A percentile compares a stretch with the other conserved stretches of the same genome.
Evolutionary conservation across 1,139 yeast genomes (phyloP).

Genomic region (Yamadazyma atmosphaerica): DNA sequence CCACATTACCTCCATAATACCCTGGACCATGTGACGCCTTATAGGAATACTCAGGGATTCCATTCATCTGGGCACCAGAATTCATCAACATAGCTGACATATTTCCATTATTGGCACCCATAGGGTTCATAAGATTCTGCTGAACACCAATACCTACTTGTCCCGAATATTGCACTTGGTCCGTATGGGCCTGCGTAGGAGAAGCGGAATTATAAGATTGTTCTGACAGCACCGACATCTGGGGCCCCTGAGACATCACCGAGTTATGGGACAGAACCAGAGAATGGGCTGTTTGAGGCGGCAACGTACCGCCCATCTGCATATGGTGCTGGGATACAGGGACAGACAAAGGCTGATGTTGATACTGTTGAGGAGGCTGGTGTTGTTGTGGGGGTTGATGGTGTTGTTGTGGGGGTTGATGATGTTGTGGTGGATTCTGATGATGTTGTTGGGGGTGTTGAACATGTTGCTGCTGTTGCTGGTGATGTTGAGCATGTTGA

Average conservation of each 20-base stretch:
- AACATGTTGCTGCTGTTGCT: background rate
- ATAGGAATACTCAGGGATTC: too few species aligned
- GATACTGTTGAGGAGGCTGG: background rate
- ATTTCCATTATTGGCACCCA: background rate
- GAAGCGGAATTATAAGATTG: too few species aligned
- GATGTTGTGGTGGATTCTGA: background rate
- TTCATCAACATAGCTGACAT: background rate
- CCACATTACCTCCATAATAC: background rate
- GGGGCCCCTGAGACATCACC: background rate
- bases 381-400: background rate
- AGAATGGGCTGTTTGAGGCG: slow-evolving; percentile 2
- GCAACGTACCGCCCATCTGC: too few species aligned
- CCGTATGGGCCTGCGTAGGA: too few species aligned
- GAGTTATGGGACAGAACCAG: slow-evolving; percentile 1
- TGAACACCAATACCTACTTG: background rate
- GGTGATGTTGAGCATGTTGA: background rate
- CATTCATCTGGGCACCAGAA: too few species aligned
- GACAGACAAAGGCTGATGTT: background rate
- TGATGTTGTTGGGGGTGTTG: background rate
- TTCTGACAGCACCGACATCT: background rate
- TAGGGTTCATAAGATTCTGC: background rate
- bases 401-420: background rate
- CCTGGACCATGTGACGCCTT: background rate
- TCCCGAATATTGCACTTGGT: background rate
- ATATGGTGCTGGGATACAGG: too few species aligned